These are phyloP conservation scores for Choiromyces venosus DNA, from an alignment of 495 filamentous ascomycete genomes.

Conservation along the genomic window DNA sequence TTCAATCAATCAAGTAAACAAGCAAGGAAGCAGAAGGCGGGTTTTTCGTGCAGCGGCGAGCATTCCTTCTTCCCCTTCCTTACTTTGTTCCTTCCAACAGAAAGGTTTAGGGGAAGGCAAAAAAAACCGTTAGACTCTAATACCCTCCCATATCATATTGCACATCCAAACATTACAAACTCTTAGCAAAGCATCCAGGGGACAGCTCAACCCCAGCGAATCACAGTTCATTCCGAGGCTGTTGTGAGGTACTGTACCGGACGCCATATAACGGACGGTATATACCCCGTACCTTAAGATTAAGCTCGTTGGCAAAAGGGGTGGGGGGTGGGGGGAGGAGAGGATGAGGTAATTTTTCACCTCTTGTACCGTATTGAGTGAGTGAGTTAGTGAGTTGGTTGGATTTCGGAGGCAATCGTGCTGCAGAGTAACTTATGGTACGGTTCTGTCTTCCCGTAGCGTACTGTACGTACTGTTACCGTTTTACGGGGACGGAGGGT, in stretches of 20 bases:
- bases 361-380: not conserved
- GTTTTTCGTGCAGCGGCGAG: not conserved
- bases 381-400: too few relatives aligned
- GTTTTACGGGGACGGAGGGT: not conserved
- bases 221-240: not conserved
- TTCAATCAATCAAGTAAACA: too few relatives aligned
- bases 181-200: not conserved
- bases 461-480: too few relatives aligned
- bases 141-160: not conserved
- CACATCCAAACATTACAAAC: not conserved
- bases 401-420: not conserved
- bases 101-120: too few relatives aligned
- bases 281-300: constrained; percentile 2
- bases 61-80: not conserved
- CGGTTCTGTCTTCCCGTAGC: not conserved
- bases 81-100: not conserved
- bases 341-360: not conserved
- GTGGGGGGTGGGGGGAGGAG: not conserved
- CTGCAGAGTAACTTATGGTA: not conserved
- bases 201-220: not conserved
- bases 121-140: not conserved
- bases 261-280: not conserved
- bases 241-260: not conserved
- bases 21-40: not conserved
- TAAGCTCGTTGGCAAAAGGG: not conserved